Evolutionary conservation across 2,329 filamentous ascomycete species (phyloP), one percentile per base, ranked within the genome.

Genomic region (Penicillium sp.): DNA sequence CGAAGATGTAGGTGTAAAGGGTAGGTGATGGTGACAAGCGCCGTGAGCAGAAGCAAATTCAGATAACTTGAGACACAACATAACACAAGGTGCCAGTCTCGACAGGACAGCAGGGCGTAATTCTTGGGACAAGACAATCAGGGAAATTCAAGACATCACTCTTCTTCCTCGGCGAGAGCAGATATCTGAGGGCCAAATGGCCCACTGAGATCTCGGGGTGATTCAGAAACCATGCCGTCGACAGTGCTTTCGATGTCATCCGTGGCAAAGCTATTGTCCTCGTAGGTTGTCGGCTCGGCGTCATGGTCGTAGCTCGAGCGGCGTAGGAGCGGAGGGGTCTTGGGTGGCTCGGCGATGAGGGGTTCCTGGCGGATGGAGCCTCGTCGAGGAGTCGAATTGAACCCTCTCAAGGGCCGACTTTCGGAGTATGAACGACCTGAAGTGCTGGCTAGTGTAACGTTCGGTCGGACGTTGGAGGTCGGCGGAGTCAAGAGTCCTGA

Each of bases 401-500:
- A 61, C 24, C 61, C 62, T 52, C 67, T 67, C 42, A 74, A 46
- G 4, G 70, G 67, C 9, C 73, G 66, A 49, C 56, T 71, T 55
- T 72, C 69, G 9, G 70, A 69, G 15, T 70, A 61, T 9, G 65
- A 61, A 39, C 65, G 67, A 50, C 67, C 53, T 33, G 71, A 55
- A 6, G 63, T 65, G 36, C 63, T 73, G 34, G 67, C 65, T 49
- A 76, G 71, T 3, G 79, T 74, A 0, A 84, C 81, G 2, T 81
- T 83, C 59, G 84, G 84, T 41, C 88, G 86, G 44, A 87, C 71
- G 49, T 85, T 84, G 4, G 88, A 91, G 28, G 87, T 85, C 4
- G 92, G 93, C n/a, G 93, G 92, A 1, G 93, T 96, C 78, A 96
- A 80, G 21, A 96, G 83, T 1, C 92, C 92, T 0, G 87, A 87